Base-by-base conservation (phyloP, 1,284 basidiomycete genomes). In the Phlebopus sp. region DNA sequence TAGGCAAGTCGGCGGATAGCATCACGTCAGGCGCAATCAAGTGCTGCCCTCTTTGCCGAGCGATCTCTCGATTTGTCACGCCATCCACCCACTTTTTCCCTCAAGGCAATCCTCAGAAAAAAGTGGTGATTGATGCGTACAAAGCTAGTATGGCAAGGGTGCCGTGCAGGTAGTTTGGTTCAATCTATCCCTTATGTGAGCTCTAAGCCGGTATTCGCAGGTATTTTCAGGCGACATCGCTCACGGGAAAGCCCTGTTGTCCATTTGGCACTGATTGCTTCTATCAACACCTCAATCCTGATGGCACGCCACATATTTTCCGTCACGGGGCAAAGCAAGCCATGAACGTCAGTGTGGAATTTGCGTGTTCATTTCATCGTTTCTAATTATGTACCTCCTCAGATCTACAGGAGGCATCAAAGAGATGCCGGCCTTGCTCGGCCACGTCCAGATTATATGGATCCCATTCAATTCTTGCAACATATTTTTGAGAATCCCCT, bases 241-340 rank as follows among this genome's bases (percentile, higher is more conserved):
- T 57, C 4, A 59, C 66, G 1, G 51, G 60, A 27, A 69, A 70
- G 34, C 78, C 80, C 0, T 74, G 74, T 44, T 90, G 86, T 64
- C 86, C 85, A 2, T 90, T 86, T 54, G 87, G 86, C 23, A 72
- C 71, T 37, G 86, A 90, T 48, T 90, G 86, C 59, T 87, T 89
- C 60, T 90, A 88, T 59, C 74, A 79, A 55, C 86, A 90, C 58
- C 58, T 70, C 43, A 82, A 84, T 27, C 64, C 66, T 1, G 86
- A 90, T 56, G 86, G 87, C 7, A 78, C 83, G 4, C 69, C 71
- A 0, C 72, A 80, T 55, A 55, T 76, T 1, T 85, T 86, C 55
- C 55, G 61, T 19, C 65, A 77, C 30, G 83, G 84, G 4, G 75
- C 75, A 17, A 76, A 78, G 19, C 65, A 69, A 25, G 77, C 73